These are phyloP conservation scores for Candida sphagnicola DNA, from an alignment of 805 yeast species.

Conservation along the genomic window DNA sequence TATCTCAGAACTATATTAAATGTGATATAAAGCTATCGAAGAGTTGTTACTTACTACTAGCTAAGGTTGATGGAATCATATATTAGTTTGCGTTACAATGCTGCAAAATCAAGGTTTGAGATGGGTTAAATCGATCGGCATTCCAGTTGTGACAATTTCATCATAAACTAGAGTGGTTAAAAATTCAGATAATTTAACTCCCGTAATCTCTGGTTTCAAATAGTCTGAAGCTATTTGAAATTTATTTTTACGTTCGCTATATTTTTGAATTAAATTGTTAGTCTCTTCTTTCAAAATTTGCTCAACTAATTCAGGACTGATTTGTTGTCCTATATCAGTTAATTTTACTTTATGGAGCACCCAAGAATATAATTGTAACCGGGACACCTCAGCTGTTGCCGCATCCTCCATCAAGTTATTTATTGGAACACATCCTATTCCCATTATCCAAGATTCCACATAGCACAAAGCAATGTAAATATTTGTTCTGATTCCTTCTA, in stretches of 20 bases:
- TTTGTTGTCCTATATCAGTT: conserved; percentile 9
- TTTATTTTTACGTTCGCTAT: conserved; percentile 5
- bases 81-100: too few relatives aligned
- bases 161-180: too few relatives aligned
- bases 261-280: conserved; percentile 6
- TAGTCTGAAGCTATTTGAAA: conserved; percentile 15
- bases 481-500: conserved; percentile 16
- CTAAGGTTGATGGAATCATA: too few relatives aligned
- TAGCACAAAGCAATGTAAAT: conserved; percentile 17
- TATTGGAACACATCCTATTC: conserved; percentile 19
- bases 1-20: too few relatives aligned
- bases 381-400: conserved; percentile 20
- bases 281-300: conserved; percentile 13
- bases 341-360: conserved; percentile 14
- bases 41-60: too few relatives aligned
- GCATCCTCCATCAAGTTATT: conserved; percentile 21
- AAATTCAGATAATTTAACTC: too few relatives aligned
- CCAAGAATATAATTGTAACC: conserved; percentile 18
- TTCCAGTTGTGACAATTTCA: too few relatives aligned
- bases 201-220: conserved; percentile 16
- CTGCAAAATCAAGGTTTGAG: too few relatives aligned
- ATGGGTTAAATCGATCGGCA: too few relatives aligned
- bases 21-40: too few relatives aligned
- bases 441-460: conserved; percentile 19
- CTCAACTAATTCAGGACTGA: conserved; percentile 14